A percentile compares a stretch with the other conserved stretches of the same genome.
phyloP scores from a whole-genome alignment of 371 early-diverging fungal genomes.

The Mucor sp. region DNA sequence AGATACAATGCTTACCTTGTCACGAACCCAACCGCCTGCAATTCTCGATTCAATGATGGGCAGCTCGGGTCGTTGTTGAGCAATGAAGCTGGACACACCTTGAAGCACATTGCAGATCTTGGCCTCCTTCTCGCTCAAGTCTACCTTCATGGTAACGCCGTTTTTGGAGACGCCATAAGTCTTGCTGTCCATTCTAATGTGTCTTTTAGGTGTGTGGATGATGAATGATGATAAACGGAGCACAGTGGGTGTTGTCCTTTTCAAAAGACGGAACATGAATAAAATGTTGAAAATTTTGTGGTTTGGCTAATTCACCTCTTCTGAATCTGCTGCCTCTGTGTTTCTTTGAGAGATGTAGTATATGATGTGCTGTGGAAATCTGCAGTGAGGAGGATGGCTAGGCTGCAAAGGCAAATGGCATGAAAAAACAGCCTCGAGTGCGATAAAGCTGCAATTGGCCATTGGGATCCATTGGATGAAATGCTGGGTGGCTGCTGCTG shows the following conservation, averaged over 20 bases:
- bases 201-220: background rate
- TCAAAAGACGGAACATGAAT: conserved; percentile 2
- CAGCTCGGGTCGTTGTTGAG: conserved; percentile 47
- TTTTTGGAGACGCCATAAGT: conserved; percentile 42
- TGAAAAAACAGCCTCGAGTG: no score
- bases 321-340: background rate
- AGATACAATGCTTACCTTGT: conserved; percentile 72
- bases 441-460: no score
- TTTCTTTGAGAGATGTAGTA: no score
- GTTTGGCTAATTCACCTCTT: background rate
- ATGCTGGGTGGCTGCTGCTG: background rate
- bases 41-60: conserved; percentile 79
- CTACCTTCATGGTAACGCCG: conserved; percentile 41
- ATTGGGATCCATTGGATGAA: background rate
- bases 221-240: background rate
- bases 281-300: background rate
- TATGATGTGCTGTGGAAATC: no score
- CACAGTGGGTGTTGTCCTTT: background rate
- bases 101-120: conserved; percentile 66
- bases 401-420: no score
- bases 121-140: conserved; percentile 57
- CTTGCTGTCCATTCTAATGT: conserved; percentile 8
- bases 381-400: no score
- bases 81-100: conserved; percentile 58
- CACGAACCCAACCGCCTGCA: conserved; percentile 99